Percentiles rank a stretch among this genome's conserved stretches.
These are phyloP conservation scores for Nemania sp. DNA, from an alignment of 2,329 filamentous ascomycete genomes.

Conservation along the genomic window DNA sequence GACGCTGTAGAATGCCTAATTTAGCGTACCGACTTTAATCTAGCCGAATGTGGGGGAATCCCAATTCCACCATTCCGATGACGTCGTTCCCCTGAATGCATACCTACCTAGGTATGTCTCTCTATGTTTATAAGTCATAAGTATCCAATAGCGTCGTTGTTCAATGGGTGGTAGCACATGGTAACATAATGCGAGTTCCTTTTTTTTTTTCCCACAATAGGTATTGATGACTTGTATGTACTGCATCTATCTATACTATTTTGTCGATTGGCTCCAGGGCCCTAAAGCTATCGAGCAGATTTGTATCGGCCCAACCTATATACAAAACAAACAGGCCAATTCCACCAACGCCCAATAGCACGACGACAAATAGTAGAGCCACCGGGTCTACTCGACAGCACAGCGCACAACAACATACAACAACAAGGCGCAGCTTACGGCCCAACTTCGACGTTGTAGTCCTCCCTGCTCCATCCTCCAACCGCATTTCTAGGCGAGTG, in stretches of 20 bases:
- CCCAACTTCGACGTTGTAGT: background rate
- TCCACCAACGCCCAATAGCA: slow-evolving; percentile 33
- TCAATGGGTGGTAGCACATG: too few relatives aligned
- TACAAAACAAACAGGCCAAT: background rate
- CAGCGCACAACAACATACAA: slow-evolving; percentile 9
- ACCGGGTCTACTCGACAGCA: background rate
- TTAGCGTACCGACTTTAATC: too few relatives aligned
- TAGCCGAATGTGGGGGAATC: background rate
- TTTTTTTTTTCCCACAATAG: too few relatives aligned
- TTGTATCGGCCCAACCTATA: background rate
- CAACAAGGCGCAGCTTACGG: slow-evolving; percentile 1
- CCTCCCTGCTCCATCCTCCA: slow-evolving; percentile 12
- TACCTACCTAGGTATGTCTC: too few relatives aligned
- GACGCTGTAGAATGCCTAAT: too few relatives aligned
- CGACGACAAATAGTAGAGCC: slow-evolving; percentile 36
- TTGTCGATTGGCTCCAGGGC: too few relatives aligned
- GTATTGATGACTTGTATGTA: too few relatives aligned
- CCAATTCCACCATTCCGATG: background rate
- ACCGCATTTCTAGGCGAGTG: slow-evolving; percentile 25
- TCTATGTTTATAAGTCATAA: too few relatives aligned
- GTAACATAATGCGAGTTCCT: too few relatives aligned
- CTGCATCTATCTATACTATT: too few relatives aligned
- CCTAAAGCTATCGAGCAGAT: background rate
- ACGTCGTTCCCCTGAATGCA: too few relatives aligned
- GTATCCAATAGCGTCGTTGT: too few relatives aligned